phyloP scores from a whole-genome alignment of 148 eudicot genomes.

The Spergularia bocconei region DNA sequence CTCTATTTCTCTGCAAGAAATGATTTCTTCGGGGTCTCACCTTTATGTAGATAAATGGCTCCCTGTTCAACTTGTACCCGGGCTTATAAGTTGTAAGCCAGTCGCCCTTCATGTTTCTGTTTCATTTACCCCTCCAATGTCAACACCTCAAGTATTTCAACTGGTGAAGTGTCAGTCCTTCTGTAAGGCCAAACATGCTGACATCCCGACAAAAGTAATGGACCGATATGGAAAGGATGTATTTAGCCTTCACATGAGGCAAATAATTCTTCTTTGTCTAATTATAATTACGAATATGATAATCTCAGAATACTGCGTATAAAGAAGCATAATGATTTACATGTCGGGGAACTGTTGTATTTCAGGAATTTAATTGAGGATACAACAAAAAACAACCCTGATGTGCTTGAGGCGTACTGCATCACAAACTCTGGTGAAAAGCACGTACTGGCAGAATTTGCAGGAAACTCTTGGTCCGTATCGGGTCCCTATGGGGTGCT shows the following conservation, averaged over 20 bases:
- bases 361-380: conserved; percentile 35
- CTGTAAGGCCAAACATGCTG: conserved; percentile 33
- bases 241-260: conserved; percentile 81
- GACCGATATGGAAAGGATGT: conserved; percentile 52
- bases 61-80: conserved; percentile 47
- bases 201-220: conserved; percentile 46
- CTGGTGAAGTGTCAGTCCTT: conserved; percentile 43
- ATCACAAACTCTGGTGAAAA: conserved; percentile 57
- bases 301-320: not conserved
- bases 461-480: conserved; percentile 55
- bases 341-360: not conserved
- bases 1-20: conserved; percentile 55
- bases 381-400: not conserved
- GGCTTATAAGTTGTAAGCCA: conserved; percentile 35
- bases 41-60: conserved; percentile 76
- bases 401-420: conserved; percentile 44
- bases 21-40: conserved; percentile 36
- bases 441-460: conserved; percentile 52
- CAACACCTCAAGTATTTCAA: conserved; percentile 51
- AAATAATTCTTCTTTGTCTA: not conserved
- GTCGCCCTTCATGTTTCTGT: conserved; percentile 55
- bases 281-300: too few species aligned
- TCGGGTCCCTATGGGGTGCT: conserved; percentile 53
- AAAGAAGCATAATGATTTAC: not conserved
- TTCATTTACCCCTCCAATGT: conserved; percentile 62